Percentiles rank a stretch among this genome's conserved stretches.
These are phyloP conservation scores for Fusarium pseudograminearum DNA, from an alignment of 2,329 filamentous ascomycete species.

Conservation along the genomic window DNA sequence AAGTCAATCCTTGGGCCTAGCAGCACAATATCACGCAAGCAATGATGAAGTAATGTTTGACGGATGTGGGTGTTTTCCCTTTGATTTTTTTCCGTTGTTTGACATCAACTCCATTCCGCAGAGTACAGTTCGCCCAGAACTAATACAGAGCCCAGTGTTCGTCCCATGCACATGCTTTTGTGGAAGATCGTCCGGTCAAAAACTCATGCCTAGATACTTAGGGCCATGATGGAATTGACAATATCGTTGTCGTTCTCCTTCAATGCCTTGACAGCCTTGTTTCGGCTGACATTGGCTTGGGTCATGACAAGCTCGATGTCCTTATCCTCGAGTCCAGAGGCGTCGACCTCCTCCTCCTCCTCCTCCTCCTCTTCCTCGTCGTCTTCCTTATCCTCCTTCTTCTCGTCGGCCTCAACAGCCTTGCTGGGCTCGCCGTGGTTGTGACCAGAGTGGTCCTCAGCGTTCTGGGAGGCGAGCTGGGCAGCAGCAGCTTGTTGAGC, in stretches of 20 bases:
- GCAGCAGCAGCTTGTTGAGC: slow-evolving; percentile 96
- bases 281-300: slow-evolving; percentile 94
- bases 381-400: slow-evolving; percentile 83
- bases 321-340: slow-evolving; percentile 95
- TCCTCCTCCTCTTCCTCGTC: slow-evolving; percentile 91
- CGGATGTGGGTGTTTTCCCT: slow-evolving; percentile 37
- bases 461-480: slow-evolving; percentile 83
- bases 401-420: slow-evolving; percentile 70
- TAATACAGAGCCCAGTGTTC: slow-evolving; percentile 49
- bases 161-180: slow-evolving; percentile 46
- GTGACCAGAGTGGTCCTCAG: slow-evolving; percentile 76
- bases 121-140: slow-evolving; percentile 44
- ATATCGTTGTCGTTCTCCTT: slow-evolving; percentile 99
- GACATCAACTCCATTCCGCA: slow-evolving; percentile 48
- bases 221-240: slow-evolving; percentile 99
- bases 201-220: slow-evolving; percentile 75
- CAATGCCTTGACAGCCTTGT: slow-evolving; percentile 98
- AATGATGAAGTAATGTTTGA: slow-evolving; percentile 10
- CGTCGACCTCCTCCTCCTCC: slow-evolving; percentile 95
- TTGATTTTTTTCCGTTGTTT: slow-evolving; percentile 48
- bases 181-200: slow-evolving; percentile 41
- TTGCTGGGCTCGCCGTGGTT: slow-evolving; percentile 77
- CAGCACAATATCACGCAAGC: slow-evolving; percentile 1
- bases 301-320: slow-evolving; percentile 99
- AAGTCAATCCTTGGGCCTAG: neutral